Conservation (phyloP, 129 eudicot species). For the Tagetes erecta region DNA sequence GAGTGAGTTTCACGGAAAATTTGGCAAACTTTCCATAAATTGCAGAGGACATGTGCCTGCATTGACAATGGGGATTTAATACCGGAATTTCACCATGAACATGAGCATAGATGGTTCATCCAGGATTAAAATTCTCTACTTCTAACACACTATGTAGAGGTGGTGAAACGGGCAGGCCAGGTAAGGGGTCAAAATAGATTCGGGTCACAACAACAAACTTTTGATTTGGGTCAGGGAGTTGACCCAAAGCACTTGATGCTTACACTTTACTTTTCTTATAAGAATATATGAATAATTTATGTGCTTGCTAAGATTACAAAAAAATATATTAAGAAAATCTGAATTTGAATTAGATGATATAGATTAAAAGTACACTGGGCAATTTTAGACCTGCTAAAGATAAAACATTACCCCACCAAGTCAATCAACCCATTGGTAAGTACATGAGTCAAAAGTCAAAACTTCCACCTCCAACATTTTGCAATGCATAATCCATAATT, state of each 20-base stretch:
- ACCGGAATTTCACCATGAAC: slow-evolving; percentile 11
- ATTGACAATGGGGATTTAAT: slow-evolving; percentile 21
- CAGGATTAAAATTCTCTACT: background rate
- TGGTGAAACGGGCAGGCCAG: background rate
- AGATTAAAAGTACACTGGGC: background rate
- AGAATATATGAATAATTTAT: background rate
- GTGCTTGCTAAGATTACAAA: background rate
- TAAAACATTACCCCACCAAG: background rate
- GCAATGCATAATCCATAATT: background rate
- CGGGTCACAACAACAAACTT: background rate
- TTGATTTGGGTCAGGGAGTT: background rate
- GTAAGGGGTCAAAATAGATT: background rate
- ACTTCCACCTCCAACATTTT: background rate
- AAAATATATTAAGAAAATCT: background rate
- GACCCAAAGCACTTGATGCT: background rate
- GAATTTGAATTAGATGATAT: background rate
- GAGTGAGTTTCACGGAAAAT: slow-evolving; percentile 66
- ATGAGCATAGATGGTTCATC: slow-evolving; percentile 15
- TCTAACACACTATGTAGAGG: background rate
- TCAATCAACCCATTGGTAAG: background rate
- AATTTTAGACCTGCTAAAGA: background rate
- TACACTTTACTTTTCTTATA: background rate
- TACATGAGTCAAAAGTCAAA: background rate
- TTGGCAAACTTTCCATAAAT: slow-evolving; percentile 56
- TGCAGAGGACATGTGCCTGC: slow-evolving; percentile 79